Evolutionary conservation across 106 monocot species (phyloP).

Genomic region (Narthecium ossifragum): DNA sequence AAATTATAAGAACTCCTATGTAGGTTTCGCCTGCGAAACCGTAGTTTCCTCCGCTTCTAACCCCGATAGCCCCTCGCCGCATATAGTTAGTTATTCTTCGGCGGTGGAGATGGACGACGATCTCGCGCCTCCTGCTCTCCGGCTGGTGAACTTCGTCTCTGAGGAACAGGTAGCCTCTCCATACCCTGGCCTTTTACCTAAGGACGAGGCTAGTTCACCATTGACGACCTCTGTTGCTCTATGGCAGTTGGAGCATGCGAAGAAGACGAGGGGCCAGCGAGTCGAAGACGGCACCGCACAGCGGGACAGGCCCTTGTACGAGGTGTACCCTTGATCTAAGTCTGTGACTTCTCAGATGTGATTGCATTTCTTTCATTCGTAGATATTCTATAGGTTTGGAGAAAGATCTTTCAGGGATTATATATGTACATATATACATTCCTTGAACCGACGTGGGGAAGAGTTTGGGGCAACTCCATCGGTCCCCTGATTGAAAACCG

Average conservation of each 20-base stretch:
- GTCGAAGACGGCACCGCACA: slow-evolving; percentile 89
- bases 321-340: slow-evolving; percentile 21
- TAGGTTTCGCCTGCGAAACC: too few species aligned
- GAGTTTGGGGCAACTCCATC: not conserved
- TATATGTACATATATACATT: not conserved
- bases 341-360: not conserved
- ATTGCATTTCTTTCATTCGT: not conserved
- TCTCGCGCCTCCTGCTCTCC: slow-evolving; percentile 24
- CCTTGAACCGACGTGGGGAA: not conserved
- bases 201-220: too few species aligned
- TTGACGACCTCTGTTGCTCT: not conserved
- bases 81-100: too few species aligned
- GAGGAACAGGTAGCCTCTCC: slow-evolving; percentile 52
- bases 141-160: slow-evolving; percentile 77
- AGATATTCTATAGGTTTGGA: not conserved
- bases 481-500: too few species aligned
- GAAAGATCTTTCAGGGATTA: not conserved
- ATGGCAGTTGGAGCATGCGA: slow-evolving; percentile 56
- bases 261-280: slow-evolving; percentile 70
- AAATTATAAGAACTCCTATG: too few species aligned
- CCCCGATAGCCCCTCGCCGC: too few species aligned
- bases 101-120: slow-evolving; percentile 28
- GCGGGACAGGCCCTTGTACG: slow-evolving; percentile 65
- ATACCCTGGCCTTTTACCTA: slow-evolving; percentile 8
- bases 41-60: too few species aligned